These are phyloP conservation scores for Agaricus sinodeliciosus DNA, from an alignment of 768 basidiomycete genomes.

Conservation along the genomic window DNA sequence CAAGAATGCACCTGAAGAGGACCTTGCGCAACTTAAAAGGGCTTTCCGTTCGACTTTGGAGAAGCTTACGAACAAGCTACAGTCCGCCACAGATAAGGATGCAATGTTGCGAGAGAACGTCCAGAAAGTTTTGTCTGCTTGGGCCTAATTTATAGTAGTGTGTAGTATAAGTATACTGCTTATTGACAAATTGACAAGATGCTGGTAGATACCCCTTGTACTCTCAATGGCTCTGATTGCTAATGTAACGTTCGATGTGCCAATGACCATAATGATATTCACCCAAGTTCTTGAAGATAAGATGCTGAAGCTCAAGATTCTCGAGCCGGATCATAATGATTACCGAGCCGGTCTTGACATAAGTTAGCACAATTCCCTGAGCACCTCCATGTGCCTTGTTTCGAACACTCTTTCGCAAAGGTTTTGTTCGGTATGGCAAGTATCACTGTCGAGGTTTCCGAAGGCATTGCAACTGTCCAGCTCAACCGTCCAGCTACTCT, in stretches of 20 bases:
- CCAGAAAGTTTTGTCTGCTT: conserved; percentile 33
- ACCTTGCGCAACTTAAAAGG: conserved; percentile 44
- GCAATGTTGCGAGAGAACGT: conserved; percentile 35
- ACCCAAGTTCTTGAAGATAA: too few relatives aligned
- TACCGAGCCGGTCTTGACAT: too few relatives aligned
- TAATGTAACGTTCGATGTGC: neutral
- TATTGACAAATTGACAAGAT: neutral
- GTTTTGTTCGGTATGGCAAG: conserved; percentile 9
- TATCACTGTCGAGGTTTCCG: conserved; percentile 40
- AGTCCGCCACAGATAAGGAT: conserved; percentile 27
- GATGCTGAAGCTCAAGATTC: too few relatives aligned
- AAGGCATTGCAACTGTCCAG: conserved; percentile 63
- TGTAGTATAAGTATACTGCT: too few relatives aligned
- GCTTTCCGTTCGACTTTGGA: conserved; percentile 43
- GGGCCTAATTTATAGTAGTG: conserved; percentile 22
- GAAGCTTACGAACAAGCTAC: conserved; percentile 35
- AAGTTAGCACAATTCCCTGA: too few relatives aligned
- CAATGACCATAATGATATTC: too few relatives aligned
- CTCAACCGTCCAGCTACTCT: conserved; percentile 52
- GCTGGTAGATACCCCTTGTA: conserved; percentile 3
- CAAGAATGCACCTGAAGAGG: conserved; percentile 42
- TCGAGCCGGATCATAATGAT: too few relatives aligned
- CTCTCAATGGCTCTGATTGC: neutral
- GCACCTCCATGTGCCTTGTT: too few relatives aligned
- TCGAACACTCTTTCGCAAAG: neutral